Percentiles rank a stretch among this genome's conserved stretches.
Conservation (phyloP, 768 basidiomycete genomes). For the Lactarius sp. region DNA sequence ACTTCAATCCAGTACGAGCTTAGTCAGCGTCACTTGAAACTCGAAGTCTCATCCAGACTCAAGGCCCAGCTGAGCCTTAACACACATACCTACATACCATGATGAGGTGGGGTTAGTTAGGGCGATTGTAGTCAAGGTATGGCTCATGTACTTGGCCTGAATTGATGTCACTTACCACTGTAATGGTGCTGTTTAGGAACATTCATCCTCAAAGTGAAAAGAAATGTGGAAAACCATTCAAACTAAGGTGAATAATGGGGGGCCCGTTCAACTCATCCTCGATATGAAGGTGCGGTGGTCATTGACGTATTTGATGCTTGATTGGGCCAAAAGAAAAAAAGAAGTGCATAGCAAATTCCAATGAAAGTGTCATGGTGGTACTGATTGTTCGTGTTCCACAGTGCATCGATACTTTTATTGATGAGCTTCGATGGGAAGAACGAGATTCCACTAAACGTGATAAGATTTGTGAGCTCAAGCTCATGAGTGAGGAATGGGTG, state of each 20-base stretch:
- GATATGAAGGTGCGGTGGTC: slow-evolving; percentile 1
- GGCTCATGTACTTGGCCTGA: not conserved
- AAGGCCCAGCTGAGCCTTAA: no score
- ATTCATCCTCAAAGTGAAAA: not conserved
- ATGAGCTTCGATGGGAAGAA: not conserved
- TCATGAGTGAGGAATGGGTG: not conserved
- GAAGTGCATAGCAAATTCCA: not conserved
- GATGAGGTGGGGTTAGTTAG: not conserved
- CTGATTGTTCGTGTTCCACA: not conserved
- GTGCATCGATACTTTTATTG: not conserved
- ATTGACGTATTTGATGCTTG: not conserved
- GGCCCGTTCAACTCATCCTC: not conserved
- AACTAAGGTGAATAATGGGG: not conserved
- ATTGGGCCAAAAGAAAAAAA: not conserved
- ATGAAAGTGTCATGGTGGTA: not conserved
- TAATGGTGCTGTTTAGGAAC: not conserved
- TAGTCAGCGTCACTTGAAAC: no score
- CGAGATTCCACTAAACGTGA: not conserved
- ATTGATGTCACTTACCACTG: not conserved
- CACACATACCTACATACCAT: not conserved
- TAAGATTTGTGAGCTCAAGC: not conserved
- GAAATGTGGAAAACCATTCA: not conserved
- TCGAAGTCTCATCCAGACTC: no score
- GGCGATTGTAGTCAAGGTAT: not conserved
- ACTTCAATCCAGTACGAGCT: no score